These are phyloP conservation scores for Trichophyton schoenleinii DNA, from an alignment of 2,329 filamentous ascomycete species.

Conservation along the genomic window DNA sequence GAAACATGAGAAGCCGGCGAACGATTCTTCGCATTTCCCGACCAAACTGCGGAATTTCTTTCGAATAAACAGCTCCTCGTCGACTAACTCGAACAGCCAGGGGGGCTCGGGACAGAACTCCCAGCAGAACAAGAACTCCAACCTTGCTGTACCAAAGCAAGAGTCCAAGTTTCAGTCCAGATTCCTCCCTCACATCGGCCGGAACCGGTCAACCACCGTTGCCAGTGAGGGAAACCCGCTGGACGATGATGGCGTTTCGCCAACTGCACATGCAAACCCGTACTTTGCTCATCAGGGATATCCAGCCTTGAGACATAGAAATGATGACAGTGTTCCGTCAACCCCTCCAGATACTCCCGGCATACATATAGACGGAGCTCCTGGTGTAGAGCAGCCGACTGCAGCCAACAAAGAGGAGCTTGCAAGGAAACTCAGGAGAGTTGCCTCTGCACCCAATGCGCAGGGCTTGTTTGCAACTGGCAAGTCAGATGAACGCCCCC, in stretches of 20 bases:
- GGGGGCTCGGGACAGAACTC: slow-evolving; percentile 19
- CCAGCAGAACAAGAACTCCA: slow-evolving; percentile 31
- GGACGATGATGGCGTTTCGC: slow-evolving; percentile 81
- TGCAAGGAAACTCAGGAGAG: slow-evolving; percentile 79
- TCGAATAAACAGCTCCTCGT: slow-evolving; percentile 43
- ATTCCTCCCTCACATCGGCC: slow-evolving; percentile 76
- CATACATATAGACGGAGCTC: slow-evolving; percentile 58
- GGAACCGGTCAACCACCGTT: slow-evolving; percentile 79
- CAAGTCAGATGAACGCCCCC: slow-evolving; percentile 55
- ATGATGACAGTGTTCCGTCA: slow-evolving; percentile 82
- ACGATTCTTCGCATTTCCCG: slow-evolving; percentile 42
- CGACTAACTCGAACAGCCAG: slow-evolving; percentile 22
- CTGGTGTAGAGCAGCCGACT: slow-evolving; percentile 54
- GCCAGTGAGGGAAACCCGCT: slow-evolving; percentile 85
- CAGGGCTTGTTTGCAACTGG: slow-evolving; percentile 70
- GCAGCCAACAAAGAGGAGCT: slow-evolving; percentile 84
- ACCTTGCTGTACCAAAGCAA: slow-evolving; percentile 38
- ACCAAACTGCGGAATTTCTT: slow-evolving; percentile 59
- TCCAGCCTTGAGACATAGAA: slow-evolving; percentile 84
- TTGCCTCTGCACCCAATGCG: slow-evolving; percentile 92
- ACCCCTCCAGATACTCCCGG: slow-evolving; percentile 84
- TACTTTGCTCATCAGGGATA: slow-evolving; percentile 96
- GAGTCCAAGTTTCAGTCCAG: slow-evolving; percentile 64
- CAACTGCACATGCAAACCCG: slow-evolving; percentile 87
- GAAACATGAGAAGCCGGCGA: slow-evolving; percentile 20